Evolutionary conservation across 2,329 filamentous ascomycete genomes (phyloP), one percentile per base, ranked within the genome.

Genomic region (Diaporthe velutina): DNA sequence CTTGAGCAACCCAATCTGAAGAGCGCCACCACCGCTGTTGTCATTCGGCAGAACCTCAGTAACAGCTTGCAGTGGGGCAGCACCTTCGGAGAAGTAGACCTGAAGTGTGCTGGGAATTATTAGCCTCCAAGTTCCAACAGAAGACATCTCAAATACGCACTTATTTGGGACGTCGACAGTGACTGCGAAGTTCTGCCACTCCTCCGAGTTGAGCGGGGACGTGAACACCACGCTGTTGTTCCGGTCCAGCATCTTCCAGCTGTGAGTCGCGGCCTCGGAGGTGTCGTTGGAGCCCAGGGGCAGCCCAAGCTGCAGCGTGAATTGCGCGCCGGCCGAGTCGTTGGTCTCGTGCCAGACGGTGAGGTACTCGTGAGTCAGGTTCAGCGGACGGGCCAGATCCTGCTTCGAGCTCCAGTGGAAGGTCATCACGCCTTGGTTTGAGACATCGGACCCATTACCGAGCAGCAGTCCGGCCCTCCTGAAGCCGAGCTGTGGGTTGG

Each of bases 141-240:
- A n/a, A n/a, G 1, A 3, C 2, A 33, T 3, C 40, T 0, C 5
- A 57, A n/a, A 57, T 30, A 17, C 67, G 19, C 12, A 67, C 64
- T 67, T 28, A 0, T 52, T 35, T 6, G 64, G 64, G 4, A 67
- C 17, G 80, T 93, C 87, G 13, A 91, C 82, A 30, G 85, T 88
- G 42, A 91, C 73, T 12, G 86, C 91, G 83, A 92, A 92, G 83
- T 93, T 92, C 79, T 92, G 88, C 85, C 90, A 91, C 25, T 85
- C 82, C 13, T 80, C 84, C 35, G 82, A 79, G 25, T 85, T 83
- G 70, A 91, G 91, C 2, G 86, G 84, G 0, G 86, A 85, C n/a
- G 83, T 84, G 80, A 88, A 91, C 7, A 92, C 82, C 33, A 86
- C 80, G 66, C 0, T 67, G 64, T 52, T 52, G 4, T 38, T 67